Evolutionary conservation across 208 protist species (phyloP), one percentile per base, ranked within the genome.

Genomic region (Porcisia hertigi): DNA sequence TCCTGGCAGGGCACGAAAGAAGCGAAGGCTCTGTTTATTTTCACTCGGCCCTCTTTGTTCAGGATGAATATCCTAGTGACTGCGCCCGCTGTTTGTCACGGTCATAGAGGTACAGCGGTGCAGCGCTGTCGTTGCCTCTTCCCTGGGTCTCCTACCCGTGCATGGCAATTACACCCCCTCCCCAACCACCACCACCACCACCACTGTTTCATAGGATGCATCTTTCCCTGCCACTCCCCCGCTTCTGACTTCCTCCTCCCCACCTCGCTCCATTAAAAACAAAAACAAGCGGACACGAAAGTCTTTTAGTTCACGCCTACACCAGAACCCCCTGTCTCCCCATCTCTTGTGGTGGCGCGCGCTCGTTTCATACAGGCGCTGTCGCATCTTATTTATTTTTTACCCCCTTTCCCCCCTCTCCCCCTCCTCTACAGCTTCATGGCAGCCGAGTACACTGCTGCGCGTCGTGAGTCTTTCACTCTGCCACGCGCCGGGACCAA

Each of bases 401-500:
- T 76, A 53, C 16, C 60, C 52, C 55, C 76, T 66, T 62, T 75
- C 57, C 66, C 59, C 82, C 14, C 76, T 76, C 77, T 66, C 41
- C 49, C 52, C 80, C 34, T 55, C 39, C 25, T 3, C 11, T 60
- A 7, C 9, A 63, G 39, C 55, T 54, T 30, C 12, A 81, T 81
- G 65, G 70, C 77, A 7, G 77, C 79, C 57, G 90, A 92, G 60
- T 94, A 93, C 77, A 59, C 80, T 8, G 79, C 81, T 25, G 73
- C 80, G 20, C 74, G 69, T 53, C 86, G 92, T 2, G 82, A 87
- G 71, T 60, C 87, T 54, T 89, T 92, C 63, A 93, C 92, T 62
- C 69, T 96, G 76, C 94, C 94, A 3, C 71, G 82, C 0, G 80
- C 88, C 4, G 88, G 82, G 36, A 85, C 88, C 62, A 96, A 93